phyloP scores from a whole-genome alignment of 1,284 basidiomycete species.

The Ceraceosorus bombacis region DNA sequence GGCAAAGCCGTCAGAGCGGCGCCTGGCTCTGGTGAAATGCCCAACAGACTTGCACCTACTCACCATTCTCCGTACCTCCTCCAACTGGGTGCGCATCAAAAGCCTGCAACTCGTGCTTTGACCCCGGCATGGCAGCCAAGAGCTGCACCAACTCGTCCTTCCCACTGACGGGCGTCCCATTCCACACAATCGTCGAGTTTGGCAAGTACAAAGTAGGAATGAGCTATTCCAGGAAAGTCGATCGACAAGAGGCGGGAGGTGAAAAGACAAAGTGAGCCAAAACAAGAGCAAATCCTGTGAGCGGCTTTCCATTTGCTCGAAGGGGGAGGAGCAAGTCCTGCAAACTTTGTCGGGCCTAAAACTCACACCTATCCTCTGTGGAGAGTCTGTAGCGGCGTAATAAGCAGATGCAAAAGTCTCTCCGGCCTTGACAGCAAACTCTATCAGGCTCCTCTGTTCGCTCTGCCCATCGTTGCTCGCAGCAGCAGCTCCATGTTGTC shows the following conservation, averaged over 20 bases:
- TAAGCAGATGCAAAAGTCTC: slow-evolving; percentile 46
- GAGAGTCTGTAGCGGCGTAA: slow-evolving; percentile 45
- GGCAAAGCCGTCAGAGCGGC: neutral
- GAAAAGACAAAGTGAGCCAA: too few relatives aligned
- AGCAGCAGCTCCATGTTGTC: too few relatives aligned
- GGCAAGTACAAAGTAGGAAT: slow-evolving; percentile 42
- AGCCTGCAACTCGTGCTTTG: slow-evolving; percentile 43
- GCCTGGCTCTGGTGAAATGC: neutral
- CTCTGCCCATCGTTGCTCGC: neutral
- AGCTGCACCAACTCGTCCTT: slow-evolving; percentile 30
- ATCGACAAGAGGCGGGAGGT: too few relatives aligned
- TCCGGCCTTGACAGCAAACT: slow-evolving; percentile 41
- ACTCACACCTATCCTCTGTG: slow-evolving; percentile 27
- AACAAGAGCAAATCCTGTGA: neutral
- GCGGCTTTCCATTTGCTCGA: too few relatives aligned
- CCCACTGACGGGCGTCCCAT: slow-evolving; percentile 45
- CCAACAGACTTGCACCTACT: neutral
- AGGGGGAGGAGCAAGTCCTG: neutral
- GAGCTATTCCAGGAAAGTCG: slow-evolving; percentile 11
- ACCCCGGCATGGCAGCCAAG: slow-evolving; percentile 40
- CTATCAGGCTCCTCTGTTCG: slow-evolving; percentile 16
- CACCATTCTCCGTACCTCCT: slow-evolving; percentile 15
- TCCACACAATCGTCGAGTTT: slow-evolving; percentile 44
- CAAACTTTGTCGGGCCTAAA: too few relatives aligned
- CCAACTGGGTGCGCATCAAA: slow-evolving; percentile 44